Evolutionary conservation across 1,139 yeast species (phyloP).

Genomic region (Yamadazyma diospyri): DNA sequence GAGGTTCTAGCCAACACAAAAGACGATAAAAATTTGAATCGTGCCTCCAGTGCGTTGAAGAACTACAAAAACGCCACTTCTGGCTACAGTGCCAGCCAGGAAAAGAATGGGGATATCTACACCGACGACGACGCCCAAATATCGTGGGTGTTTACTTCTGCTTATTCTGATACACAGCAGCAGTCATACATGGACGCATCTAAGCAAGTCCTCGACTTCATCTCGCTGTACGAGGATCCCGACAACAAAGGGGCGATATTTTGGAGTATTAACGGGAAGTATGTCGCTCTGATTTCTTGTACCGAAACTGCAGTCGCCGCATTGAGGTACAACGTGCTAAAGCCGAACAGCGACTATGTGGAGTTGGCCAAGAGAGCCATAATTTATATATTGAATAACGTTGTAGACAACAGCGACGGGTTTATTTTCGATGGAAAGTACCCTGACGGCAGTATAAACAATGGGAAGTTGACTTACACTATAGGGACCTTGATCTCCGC

Average conservation of each 20-base stretch:
- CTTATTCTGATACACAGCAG: slow-evolving; percentile 16
- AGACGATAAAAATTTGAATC: slow-evolving; percentile 12
- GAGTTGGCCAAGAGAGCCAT: slow-evolving; percentile 20
- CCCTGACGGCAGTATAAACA: slow-evolving; percentile 20
- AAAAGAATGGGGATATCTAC: slow-evolving; percentile 27
- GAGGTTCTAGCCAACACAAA: slow-evolving; percentile 18
- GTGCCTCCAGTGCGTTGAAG: slow-evolving; percentile 15
- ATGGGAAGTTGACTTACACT: slow-evolving; percentile 36
- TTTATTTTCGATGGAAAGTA: slow-evolving; percentile 32
- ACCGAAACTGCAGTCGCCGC: slow-evolving; percentile 36
- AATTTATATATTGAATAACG: slow-evolving; percentile 23
- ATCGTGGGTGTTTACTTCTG: slow-evolving; percentile 29
- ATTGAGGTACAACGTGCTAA: slow-evolving; percentile 19
- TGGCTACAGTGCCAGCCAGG: slow-evolving; percentile 33
- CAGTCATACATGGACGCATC: slow-evolving; percentile 10
- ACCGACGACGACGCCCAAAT: slow-evolving; percentile 36
- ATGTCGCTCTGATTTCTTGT: slow-evolving; percentile 35
- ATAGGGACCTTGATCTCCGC: slow-evolving; percentile 34
- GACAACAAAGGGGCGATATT: slow-evolving; percentile 26
- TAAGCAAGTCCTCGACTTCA: slow-evolving; percentile 7
- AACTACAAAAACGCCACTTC: slow-evolving; percentile 20
- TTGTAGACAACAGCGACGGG: slow-evolving; percentile 26
- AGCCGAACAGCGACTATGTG: slow-evolving; percentile 6
- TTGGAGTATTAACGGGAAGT: slow-evolving; percentile 26
- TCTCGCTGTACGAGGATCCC: slow-evolving; percentile 16